Evolutionary conservation across 352 stramenopile species (phyloP).

Genomic region (Phytophthora chlamydospora): DNA sequence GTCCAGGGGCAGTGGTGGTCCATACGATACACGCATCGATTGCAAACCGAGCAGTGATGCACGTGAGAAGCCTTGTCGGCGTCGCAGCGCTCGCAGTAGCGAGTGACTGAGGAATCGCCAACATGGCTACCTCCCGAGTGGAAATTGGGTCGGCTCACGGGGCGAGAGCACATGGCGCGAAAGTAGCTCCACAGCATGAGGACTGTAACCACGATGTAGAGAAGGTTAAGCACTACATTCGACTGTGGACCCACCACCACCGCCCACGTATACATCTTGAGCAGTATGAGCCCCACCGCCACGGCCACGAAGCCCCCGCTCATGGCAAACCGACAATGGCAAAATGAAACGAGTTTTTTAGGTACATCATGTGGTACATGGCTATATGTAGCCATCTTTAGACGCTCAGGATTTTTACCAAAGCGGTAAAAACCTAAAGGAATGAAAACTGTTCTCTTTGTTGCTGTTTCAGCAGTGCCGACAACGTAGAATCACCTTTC

Average conservation of each 20-base stretch:
- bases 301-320: slow-evolving; percentile 47
- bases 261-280: slow-evolving; percentile 66
- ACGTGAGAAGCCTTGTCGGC: slow-evolving; percentile 55
- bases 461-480: too few relatives aligned
- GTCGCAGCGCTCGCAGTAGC: slow-evolving; percentile 86
- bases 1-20: slow-evolving; percentile 89
- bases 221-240: slow-evolving; percentile 27
- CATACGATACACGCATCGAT: slow-evolving; percentile 82
- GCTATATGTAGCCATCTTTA: background rate
- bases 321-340: slow-evolving; percentile 28
- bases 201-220: slow-evolving; percentile 46
- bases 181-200: slow-evolving; percentile 86
- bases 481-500: too few relatives aligned
- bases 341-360: slow-evolving; percentile 17
- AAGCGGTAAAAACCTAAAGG: too few relatives aligned
- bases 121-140: too few relatives aligned
- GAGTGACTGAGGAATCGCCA: slow-evolving; percentile 8
- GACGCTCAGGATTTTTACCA: too few relatives aligned
- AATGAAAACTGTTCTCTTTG: too few relatives aligned
- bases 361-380: background rate
- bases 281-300: slow-evolving; percentile 66
- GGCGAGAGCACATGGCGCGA: slow-evolving; percentile 44
- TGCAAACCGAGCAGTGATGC: slow-evolving; percentile 84
- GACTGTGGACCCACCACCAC: slow-evolving; percentile 40
- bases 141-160: slow-evolving; percentile 1